Percentiles rank a stretch among this genome's conserved stretches.
These are phyloP conservation scores for Plasmodium knowlesi DNA, from an alignment of 169 alveolate species.

Conservation along the genomic window DNA sequence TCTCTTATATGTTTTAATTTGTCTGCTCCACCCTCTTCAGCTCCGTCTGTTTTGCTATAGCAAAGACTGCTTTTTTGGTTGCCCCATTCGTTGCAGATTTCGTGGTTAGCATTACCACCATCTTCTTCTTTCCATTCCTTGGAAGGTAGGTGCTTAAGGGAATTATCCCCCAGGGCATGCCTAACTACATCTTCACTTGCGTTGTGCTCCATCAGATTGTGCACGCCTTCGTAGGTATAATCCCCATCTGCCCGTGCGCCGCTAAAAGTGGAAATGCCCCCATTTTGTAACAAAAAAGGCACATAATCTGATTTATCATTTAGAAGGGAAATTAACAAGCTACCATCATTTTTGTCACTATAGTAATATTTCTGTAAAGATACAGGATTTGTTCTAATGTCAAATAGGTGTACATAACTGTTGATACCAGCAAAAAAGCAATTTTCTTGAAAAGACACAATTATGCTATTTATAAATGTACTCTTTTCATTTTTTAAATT, in stretches of 20 bases:
- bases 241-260: neutral
- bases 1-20: slow-evolving; percentile 33
- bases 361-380: slow-evolving; percentile 46
- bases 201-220: neutral
- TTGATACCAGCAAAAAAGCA: slow-evolving; percentile 68
- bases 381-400: slow-evolving; percentile 30
- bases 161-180: neutral
- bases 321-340: slow-evolving; percentile 47
- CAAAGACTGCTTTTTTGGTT: neutral
- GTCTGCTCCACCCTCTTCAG: slow-evolving; percentile 13
- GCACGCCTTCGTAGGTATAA: neutral
- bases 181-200: neutral
- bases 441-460: slow-evolving; percentile 54
- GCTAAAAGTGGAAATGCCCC: neutral
- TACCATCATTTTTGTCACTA: slow-evolving; percentile 58
- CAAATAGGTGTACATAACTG: slow-evolving; percentile 48
- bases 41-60: neutral
- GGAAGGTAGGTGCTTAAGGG: neutral
- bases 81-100: neutral
- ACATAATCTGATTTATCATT: slow-evolving; percentile 42
- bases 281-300: slow-evolving; percentile 11
- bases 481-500: slow-evolving; percentile 32
- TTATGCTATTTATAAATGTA: slow-evolving; percentile 31
- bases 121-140: neutral
- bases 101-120: neutral